Base-by-base conservation (phyloP, 805 yeast genomes). In the Metschnikowia vanudenii region DNA sequence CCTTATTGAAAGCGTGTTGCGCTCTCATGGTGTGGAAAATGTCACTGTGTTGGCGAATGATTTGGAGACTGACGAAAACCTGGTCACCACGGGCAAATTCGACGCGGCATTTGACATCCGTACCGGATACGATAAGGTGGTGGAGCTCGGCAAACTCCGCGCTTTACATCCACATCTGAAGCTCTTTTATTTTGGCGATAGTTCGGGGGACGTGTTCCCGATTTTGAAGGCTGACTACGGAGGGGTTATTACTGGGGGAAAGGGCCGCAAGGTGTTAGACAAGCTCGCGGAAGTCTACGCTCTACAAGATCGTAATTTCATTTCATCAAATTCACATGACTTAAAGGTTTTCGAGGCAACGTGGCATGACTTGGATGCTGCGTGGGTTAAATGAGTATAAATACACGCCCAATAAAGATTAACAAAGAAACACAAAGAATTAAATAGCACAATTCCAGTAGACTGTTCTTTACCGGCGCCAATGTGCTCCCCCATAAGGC, bases 101-200 rank as follows among this genome's bases (percentile, higher is more conserved):
- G 56, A 50, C 5, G 33, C 33, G 1, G 10, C 31, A 0, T 28
- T 39, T 1, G 45, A 49, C 7, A 52, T 81, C 4, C 63, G 85
- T 16, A 81, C 85, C 0, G 85, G 84, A 0, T 56, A 59, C 5
- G 87, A 82, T 58, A 83, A 82, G 56, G 60, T 68, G 17, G 49
- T 50, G 1, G 28, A 55, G 17, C 50, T 65, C 1, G 35, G 53
- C 5, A 22, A 37, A 4, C 40, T 65, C 9, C 39, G 43, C 4
- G 7, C 45, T 34, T 18, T 46, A 12, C 31, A 51, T 14, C 32
- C 43, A 3, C 43, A 13, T 10, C 60, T 54, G 16, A 52, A 54
- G 0, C 41, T 72, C 1, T 60, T 72, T 18, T 83, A 82, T 55
- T 65, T 82, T 13, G 89, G 89, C 1, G 89, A 83, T 54, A 80